phyloP scores from a whole-genome alignment of 2,329 filamentous ascomycete genomes.

The Colletotrichum karsti region DNA sequence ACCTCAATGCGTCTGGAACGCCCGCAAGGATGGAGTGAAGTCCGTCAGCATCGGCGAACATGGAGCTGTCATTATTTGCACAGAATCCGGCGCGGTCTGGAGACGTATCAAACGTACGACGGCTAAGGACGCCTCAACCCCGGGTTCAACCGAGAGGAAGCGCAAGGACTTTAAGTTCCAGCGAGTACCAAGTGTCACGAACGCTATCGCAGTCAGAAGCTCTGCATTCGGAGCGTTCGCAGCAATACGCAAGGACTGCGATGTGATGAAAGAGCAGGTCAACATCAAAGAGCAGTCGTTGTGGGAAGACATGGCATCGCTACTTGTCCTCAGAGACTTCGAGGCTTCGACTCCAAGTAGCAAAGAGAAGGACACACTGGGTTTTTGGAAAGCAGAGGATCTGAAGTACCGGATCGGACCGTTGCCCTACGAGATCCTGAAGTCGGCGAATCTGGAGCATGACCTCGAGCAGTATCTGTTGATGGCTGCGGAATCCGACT shows the following conservation, averaged over 20 bases:
- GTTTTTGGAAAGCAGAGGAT: constrained; percentile 47
- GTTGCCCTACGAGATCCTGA: constrained; percentile 62
- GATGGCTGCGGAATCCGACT: constrained; percentile 46
- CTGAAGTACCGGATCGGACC: constrained; percentile 63
- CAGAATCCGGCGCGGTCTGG: constrained; percentile 93
- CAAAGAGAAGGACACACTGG: constrained; percentile 49
- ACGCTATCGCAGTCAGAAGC: constrained; percentile 84
- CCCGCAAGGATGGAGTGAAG: constrained; percentile 84
- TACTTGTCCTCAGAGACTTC: constrained; percentile 75
- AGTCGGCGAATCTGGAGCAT: constrained; percentile 71
- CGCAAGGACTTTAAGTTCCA: constrained; percentile 96
- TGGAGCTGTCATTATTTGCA: constrained; percentile 93
- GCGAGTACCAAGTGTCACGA: constrained; percentile 86
- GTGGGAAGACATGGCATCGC: constrained; percentile 76
- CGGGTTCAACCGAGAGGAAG: constrained; percentile 62
- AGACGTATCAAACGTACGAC: constrained; percentile 84
- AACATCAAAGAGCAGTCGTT: constrained; percentile 72
- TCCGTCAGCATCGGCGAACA: constrained; percentile 92
- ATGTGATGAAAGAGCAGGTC: constrained; percentile 79
- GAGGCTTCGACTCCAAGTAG: constrained; percentile 47
- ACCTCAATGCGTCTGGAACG: constrained; percentile 87
- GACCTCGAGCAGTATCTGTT: constrained; percentile 63
- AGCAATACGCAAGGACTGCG: constrained; percentile 84
- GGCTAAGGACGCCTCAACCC: constrained; percentile 71
- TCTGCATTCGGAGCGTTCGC: constrained; percentile 92